Evolutionary conservation across 2,329 filamentous ascomycete genomes (phyloP).

Genomic region (Aspergillus quadricinctus): DNA sequence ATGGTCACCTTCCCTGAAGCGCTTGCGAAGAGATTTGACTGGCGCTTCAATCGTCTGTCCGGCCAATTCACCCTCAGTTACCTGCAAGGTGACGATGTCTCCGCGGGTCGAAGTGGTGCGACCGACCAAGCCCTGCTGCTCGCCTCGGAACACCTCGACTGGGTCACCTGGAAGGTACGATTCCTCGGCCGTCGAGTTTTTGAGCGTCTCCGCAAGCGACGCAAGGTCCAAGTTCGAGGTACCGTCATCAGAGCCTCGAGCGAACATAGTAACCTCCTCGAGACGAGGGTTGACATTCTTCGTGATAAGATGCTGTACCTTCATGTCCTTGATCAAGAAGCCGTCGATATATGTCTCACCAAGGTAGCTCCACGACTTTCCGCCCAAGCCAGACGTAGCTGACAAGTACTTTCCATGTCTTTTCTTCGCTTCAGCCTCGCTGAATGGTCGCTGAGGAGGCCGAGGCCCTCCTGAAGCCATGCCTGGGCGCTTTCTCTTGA

Average conservation of each 20-base stretch:
- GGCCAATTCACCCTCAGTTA: conserved; percentile 74
- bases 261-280: conserved; percentile 94
- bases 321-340: conserved; percentile 90
- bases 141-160: conserved; percentile 94
- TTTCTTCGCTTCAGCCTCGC: conserved; percentile 87
- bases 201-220: conserved; percentile 83
- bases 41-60: conserved; percentile 90
- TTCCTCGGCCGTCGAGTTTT: conserved; percentile 73
- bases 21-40: conserved; percentile 84
- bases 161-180: conserved; percentile 89
- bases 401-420: conserved; percentile 64
- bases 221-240: conserved; percentile 90
- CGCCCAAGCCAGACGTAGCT: conserved; percentile 49
- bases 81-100: conserved; percentile 85
- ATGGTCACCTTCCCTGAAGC: conserved; percentile 89
- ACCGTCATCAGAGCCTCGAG: conserved; percentile 81
- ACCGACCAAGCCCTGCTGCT: conserved; percentile 87
- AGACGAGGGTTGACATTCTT: conserved; percentile 89
- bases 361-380: conserved; percentile 77
- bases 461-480: conserved; percentile 55
- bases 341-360: conserved; percentile 88
- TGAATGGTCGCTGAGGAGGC: conserved; percentile 87
- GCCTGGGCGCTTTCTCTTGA: conserved; percentile 73
- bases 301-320: conserved; percentile 77
- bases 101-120: conserved; percentile 80